Evolutionary conservation across 2,329 filamentous ascomycete species (phyloP), one percentile per base, ranked within the genome.

Genomic region (Pseudogymnoascus sp.): DNA sequence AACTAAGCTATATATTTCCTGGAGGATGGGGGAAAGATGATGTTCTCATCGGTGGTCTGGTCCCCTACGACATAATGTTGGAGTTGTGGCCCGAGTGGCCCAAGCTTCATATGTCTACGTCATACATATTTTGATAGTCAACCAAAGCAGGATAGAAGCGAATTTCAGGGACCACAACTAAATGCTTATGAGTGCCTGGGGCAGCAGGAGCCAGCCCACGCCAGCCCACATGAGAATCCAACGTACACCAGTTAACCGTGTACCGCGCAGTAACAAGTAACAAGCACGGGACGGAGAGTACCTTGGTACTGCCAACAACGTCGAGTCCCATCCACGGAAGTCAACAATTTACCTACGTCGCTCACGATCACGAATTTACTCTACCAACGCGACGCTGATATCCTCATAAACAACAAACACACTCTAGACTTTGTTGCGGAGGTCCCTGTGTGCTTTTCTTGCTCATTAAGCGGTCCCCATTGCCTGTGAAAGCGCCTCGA

Each of bases 261-360:
- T 19, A 42, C 16, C 19, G 40, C 10, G 11, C 38, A 19, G 38
- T 40, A 26, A 40, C n/a, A 3, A 19, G 38, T 40, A 26, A 40
- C n/a, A 3, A 3, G 21, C 21, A 21, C 16, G 40, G 40, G 8
- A 21, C 42, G 38, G 38, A 31, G 47, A 56, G 42, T 56, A 56
- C 50, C 50, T 56, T 56, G 50, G 50, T 35, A 56, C 50, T 56
- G 50, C 50, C 50, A 56, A 56, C 50, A 56, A 56, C 50, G 29
- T 33, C 50, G 5, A 21, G 50, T 56, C 16, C 26, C 29, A 33
- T 16, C 47, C 50, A 56, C n/a, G 50, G 29, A 56, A 35, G n/a
- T 11, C 44, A 56, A 56, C 50, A 33, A 33, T 56, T 33, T 33
- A 19, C 50, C 50, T 19, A 56, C 26, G 50, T 56, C 29, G 50